Evolutionary conservation across 2,329 filamentous ascomycete species (phyloP).

Genomic region (Aspergillus costaricaensis): DNA sequence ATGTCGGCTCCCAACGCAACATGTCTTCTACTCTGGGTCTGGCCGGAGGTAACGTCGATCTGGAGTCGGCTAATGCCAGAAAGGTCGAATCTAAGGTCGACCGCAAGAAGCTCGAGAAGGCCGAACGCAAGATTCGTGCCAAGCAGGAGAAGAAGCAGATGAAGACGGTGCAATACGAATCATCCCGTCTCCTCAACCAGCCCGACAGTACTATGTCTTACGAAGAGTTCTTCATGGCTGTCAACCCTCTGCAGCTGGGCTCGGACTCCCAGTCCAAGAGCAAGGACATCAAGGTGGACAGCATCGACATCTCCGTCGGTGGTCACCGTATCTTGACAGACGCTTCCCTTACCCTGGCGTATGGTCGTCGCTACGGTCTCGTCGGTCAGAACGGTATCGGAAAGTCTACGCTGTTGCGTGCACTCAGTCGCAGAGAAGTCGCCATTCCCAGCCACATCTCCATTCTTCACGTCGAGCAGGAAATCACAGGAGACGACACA

Average conservation of each 20-base stretch:
- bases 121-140: constrained; percentile 92
- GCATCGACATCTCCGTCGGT: constrained; percentile 89
- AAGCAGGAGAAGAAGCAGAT: constrained; percentile 98
- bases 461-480: constrained; percentile 98
- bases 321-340: constrained; percentile 87
- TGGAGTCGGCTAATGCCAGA: constrained; percentile 87
- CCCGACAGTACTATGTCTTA: constrained; percentile 85
- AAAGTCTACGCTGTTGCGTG: constrained; percentile 91
- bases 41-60: constrained; percentile 78
- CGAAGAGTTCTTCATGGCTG: constrained; percentile 99
- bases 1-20: constrained; percentile 90
- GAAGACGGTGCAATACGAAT: constrained; percentile 98
- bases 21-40: constrained; percentile 95
- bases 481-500: constrained; percentile 95
- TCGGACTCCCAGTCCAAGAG: constrained; percentile 74
- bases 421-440: constrained; percentile 88
- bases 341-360: constrained; percentile 84
- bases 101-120: constrained; percentile 98
- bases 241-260: constrained; percentile 92
- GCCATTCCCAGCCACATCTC: constrained; percentile 96
- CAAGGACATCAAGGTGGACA: constrained; percentile 98
- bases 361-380: constrained; percentile 91
- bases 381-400: constrained; percentile 99
- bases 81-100: constrained; percentile 98
- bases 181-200: constrained; percentile 82